These are phyloP conservation scores for Suhomyces prunicola DNA, from an alignment of 805 yeast species.

Conservation along the genomic window DNA sequence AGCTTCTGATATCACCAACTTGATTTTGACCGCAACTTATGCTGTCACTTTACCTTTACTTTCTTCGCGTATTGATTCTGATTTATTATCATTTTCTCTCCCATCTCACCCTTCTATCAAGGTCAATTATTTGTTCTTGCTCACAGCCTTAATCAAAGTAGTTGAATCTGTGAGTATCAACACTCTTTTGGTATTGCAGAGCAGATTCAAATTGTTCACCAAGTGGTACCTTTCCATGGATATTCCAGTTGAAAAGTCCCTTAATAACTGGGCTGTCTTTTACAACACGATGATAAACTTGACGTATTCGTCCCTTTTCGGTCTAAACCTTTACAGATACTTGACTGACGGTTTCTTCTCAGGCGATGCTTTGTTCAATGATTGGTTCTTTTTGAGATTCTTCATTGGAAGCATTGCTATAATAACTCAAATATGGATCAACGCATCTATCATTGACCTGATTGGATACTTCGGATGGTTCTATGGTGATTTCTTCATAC, in stretches of 20 bases:
- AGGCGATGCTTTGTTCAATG: slow-evolving; percentile 15
- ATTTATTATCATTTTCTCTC: slow-evolving; percentile 17
- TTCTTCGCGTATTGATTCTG: not conserved
- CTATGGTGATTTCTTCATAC: slow-evolving; percentile 78
- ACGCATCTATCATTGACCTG: slow-evolving; percentile 61
- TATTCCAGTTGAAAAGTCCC: slow-evolving; percentile 59
- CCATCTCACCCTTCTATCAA: slow-evolving; percentile 17
- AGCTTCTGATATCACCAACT: slow-evolving; percentile 57
- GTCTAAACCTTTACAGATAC: slow-evolving; percentile 32
- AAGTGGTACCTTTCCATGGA: slow-evolving; percentile 62
- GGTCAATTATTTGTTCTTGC: slow-evolving; percentile 30
- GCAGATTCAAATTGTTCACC: slow-evolving; percentile 60
- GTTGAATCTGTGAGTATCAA: slow-evolving; percentile 52
- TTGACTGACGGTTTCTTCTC: slow-evolving; percentile 13
- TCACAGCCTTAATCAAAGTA: slow-evolving; percentile 47
- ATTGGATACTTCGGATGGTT: slow-evolving; percentile 89
- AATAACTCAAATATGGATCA: slow-evolving; percentile 64
- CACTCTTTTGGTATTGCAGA: slow-evolving; percentile 54
- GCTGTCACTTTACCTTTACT: slow-evolving; percentile 40
- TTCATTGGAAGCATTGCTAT: slow-evolving; percentile 58
- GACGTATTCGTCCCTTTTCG: slow-evolving; percentile 53
- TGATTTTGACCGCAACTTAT: slow-evolving; percentile 40
- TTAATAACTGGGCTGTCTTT: slow-evolving; percentile 68
- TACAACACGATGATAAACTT: slow-evolving; percentile 51
- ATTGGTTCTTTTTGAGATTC: slow-evolving; percentile 49